Percentiles rank a stretch among this genome's conserved stretches.
Conservation (phyloP, 106 monocot species). For the Xerophyta viscosa region DNA sequence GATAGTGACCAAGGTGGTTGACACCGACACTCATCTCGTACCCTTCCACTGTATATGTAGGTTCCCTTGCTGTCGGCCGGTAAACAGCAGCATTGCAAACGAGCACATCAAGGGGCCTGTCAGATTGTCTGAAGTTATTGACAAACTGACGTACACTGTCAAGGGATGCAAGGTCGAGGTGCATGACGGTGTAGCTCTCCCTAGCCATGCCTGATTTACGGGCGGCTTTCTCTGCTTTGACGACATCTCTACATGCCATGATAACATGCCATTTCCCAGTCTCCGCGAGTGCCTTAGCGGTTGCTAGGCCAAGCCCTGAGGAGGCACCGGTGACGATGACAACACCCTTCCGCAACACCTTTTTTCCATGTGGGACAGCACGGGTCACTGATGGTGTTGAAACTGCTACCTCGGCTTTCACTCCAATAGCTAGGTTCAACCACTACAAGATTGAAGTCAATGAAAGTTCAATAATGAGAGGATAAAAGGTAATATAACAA, state of each 20-base stretch:
- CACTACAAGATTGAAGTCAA: too few relatives aligned
- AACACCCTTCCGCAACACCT: background rate
- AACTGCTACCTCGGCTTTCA: too few relatives aligned
- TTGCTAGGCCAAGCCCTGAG: background rate
- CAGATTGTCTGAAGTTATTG: background rate
- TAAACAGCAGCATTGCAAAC: background rate
- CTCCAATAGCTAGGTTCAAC: too few relatives aligned
- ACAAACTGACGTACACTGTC: constrained; percentile 1
- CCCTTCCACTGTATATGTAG: constrained; percentile 1
- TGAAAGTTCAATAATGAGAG: too few relatives aligned
- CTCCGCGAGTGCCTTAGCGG: background rate
- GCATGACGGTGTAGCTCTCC: constrained; percentile 3
- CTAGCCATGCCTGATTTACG: background rate
- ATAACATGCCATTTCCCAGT: constrained; percentile 1
- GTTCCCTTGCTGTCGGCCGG: background rate
- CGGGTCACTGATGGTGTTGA: too few relatives aligned
- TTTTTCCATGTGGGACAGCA: too few relatives aligned
- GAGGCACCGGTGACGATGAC: background rate
- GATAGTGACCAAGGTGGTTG: constrained; percentile 1
- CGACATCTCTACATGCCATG: background rate
- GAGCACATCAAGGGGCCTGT: background rate
- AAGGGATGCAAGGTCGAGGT: constrained; percentile 2
- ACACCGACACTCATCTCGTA: background rate
- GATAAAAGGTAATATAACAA: too few relatives aligned
- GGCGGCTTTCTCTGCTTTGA: constrained; percentile 1